phyloP scores from a whole-genome alignment of 1,139 yeast genomes.

The Diutina rugosa region DNA sequence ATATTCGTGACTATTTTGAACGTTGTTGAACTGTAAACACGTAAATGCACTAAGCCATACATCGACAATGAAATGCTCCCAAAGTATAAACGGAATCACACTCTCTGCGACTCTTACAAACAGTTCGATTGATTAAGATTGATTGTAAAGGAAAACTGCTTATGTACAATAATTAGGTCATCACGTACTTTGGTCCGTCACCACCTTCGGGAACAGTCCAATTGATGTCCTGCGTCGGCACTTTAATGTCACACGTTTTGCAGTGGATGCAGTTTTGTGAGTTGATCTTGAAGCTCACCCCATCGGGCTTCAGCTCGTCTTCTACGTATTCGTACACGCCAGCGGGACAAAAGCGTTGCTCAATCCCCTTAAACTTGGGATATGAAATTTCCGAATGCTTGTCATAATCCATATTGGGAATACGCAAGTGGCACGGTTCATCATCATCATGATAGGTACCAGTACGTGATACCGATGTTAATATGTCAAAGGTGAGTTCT shows the following conservation, averaged over 20 bases:
- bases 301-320: constrained; percentile 42
- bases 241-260: constrained; percentile 95
- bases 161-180: constrained; percentile 30
- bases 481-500: constrained; percentile 71
- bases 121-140: no score
- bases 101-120: neutral
- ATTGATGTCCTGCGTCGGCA: constrained; percentile 83
- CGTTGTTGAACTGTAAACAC: no score
- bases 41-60: no score
- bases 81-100: neutral
- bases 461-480: constrained; percentile 88
- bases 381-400: constrained; percentile 57
- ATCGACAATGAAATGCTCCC: no score
- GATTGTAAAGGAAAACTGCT: neutral
- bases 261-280: constrained; percentile 96
- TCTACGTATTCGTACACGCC: constrained; percentile 92
- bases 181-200: constrained; percentile 89
- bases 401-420: constrained; percentile 55
- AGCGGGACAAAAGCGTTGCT: constrained; percentile 91
- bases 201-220: constrained; percentile 99
- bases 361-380: constrained; percentile 75
- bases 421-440: constrained; percentile 77
- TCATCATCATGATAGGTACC: constrained; percentile 95
- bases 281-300: constrained; percentile 83
- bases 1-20: no score